phyloP scores from a whole-genome alignment of 2,329 filamentous ascomycete genomes.

The Monilinia fructicola region DNA sequence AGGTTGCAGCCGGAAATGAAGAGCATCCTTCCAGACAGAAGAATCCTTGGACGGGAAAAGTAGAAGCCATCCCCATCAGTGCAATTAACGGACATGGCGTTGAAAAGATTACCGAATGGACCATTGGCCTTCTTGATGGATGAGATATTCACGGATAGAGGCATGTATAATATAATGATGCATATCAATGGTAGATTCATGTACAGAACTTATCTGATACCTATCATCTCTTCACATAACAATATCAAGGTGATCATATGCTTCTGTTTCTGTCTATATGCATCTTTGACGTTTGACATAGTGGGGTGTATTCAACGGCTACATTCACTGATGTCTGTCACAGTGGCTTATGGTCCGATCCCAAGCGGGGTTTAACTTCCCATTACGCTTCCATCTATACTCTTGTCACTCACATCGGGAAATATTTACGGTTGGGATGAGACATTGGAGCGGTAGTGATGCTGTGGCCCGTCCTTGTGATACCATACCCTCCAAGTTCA shows the following conservation, averaged over 20 bases:
- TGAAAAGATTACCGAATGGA: conserved; percentile 70
- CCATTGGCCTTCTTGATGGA: conserved; percentile 59
- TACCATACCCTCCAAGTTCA: conserved; percentile 5
- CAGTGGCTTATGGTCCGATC: conserved; percentile 17
- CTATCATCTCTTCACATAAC: background rate
- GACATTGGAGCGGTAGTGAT: conserved; percentile 23
- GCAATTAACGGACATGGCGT: conserved; percentile 86
- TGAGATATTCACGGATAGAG: conserved; percentile 14
- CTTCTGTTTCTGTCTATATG: conserved; percentile 12
- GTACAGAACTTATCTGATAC: conserved; percentile 4
- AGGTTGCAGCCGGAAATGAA: conserved; percentile 59
- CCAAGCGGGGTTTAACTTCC: conserved; percentile 20
- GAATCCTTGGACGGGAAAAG: conserved; percentile 58
- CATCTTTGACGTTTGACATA: conserved; percentile 21
- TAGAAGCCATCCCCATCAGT: conserved; percentile 78
- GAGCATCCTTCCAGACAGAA: conserved; percentile 71
- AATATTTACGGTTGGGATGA: conserved; percentile 22
- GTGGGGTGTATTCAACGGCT: conserved; percentile 14
- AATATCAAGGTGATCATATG: conserved; percentile 11
- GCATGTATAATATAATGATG: conserved; percentile 20
- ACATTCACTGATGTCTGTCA: conserved; percentile 15
- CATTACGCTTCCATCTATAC: conserved; percentile 13
- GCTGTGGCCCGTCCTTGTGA: conserved; percentile 18
- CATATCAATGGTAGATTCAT: conserved; percentile 17
- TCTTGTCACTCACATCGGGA: conserved; percentile 15